Percentiles rank a stretch among this genome's conserved stretches.
phyloP scores from a whole-genome alignment of 345 rosid genomes.

The Alliaria petiolata region DNA sequence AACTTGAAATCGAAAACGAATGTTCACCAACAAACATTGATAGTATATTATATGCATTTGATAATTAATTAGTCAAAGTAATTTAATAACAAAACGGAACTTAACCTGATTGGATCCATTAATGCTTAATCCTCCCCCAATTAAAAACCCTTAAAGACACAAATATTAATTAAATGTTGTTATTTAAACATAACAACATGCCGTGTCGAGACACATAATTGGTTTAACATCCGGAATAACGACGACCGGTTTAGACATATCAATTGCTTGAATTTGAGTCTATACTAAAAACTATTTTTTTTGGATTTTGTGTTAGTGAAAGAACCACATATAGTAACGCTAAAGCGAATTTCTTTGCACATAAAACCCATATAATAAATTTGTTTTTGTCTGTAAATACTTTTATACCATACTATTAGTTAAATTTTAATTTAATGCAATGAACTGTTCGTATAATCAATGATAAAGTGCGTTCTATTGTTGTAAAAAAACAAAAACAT shows the following conservation, averaged over 20 bases:
- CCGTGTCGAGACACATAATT: neutral
- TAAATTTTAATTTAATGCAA: no score
- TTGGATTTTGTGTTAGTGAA: neutral
- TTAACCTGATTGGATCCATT: slow-evolving; percentile 13
- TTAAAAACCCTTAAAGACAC: neutral
- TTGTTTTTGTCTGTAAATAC: neutral
- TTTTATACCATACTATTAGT: neutral
- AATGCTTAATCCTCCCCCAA: neutral
- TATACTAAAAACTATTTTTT: neutral
- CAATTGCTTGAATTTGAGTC: neutral
- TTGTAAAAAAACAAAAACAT: neutral
- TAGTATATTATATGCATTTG: neutral
- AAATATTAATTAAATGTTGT: neutral
- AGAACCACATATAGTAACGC: neutral
- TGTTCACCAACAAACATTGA: neutral
- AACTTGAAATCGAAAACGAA: slow-evolving; percentile 21
- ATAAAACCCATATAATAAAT: neutral
- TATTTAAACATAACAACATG: neutral
- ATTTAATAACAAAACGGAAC: neutral
- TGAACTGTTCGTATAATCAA: neutral
- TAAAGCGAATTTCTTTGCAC: neutral
- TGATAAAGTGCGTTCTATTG: no score
- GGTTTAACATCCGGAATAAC: neutral
- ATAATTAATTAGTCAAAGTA: neutral
- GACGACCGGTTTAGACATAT: neutral